Evolutionary conservation across 352 stramenopile genomes (phyloP), one percentile per base, ranked within the genome.

Genomic region (Pythium insidiosum): DNA sequence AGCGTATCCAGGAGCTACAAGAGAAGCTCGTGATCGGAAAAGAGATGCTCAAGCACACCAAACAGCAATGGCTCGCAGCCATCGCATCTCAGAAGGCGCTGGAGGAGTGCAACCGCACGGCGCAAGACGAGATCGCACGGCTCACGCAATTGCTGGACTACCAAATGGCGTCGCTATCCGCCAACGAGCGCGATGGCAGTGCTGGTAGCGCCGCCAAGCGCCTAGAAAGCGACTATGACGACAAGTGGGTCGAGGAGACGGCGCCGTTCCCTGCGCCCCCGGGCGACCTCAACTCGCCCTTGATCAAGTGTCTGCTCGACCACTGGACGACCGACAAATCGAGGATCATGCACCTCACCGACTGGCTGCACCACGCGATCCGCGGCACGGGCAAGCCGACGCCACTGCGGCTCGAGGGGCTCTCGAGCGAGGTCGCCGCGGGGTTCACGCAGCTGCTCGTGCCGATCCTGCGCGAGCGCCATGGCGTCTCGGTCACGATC

Each of bases 321-420:
- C 55, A 69, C 39, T 69, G 60, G 60, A 69, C 60, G 20, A 50
- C 43, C 5, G 60, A 69, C 42, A 69, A 65, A 38, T 48, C 46
- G 29, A 56, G 60, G 39, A 42, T 58, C 23, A 53, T 50, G 35
- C 41, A 45, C 13, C 34, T 69, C 7, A 50, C 56, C 9, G 55
- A 58, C 28, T 69, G 60, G 60, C 51, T 69, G 28, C 60, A 69
- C 38, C 37, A 53, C 26, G 47, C 51, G 25, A 66, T 66, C 43
- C 51, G 55, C 20, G 50, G 50, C 23, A 58, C 43, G 13, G 50
- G 50, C 21, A 56, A 61, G 16, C 46, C 48, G 13, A 29, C 37
- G 16, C 45, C 50, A 4, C 45, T 69, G 13, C 44, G 60, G 1
- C 47, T 69, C 19, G 55, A 69, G 23, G 34, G 56, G 12, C 38